These are phyloP conservation scores for Penicillium crustosum DNA, from an alignment of 2,329 filamentous ascomycete genomes.

Conservation along the genomic window DNA sequence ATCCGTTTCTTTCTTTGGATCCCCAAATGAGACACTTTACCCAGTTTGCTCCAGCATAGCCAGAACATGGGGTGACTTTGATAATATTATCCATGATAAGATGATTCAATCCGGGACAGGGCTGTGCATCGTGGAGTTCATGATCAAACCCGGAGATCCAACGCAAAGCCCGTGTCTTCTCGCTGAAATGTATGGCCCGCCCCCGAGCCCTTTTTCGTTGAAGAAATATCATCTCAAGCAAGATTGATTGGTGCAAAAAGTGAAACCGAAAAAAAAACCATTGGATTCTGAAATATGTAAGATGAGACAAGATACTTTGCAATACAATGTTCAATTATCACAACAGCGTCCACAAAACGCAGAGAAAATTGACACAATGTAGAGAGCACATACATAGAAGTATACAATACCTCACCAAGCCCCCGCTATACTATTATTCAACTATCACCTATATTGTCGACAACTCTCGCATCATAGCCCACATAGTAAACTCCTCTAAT, in stretches of 20 bases:
- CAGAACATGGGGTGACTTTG: neutral
- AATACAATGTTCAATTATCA: neutral
- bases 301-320: neutral
- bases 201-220: neutral
- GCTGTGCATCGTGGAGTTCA: neutral
- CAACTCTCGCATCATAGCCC: neutral
- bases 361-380: neutral
- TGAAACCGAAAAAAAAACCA: neutral
- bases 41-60: neutral
- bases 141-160: neutral
- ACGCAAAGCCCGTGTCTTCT: neutral
- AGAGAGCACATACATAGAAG: too few species aligned
- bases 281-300: neutral
- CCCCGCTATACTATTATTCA: neutral
- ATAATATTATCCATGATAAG: neutral
- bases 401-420: neutral
- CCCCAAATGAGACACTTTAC: neutral
- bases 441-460: neutral
- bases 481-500: neutral
- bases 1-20: conserved; percentile 1
- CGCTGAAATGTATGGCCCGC: neutral
- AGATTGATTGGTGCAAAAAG: neutral
- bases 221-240: neutral
- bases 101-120: neutral
- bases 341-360: neutral